phyloP scores from a whole-genome alignment of 257 asterid genomes.

The Nicotiana tomentosiformis region DNA sequence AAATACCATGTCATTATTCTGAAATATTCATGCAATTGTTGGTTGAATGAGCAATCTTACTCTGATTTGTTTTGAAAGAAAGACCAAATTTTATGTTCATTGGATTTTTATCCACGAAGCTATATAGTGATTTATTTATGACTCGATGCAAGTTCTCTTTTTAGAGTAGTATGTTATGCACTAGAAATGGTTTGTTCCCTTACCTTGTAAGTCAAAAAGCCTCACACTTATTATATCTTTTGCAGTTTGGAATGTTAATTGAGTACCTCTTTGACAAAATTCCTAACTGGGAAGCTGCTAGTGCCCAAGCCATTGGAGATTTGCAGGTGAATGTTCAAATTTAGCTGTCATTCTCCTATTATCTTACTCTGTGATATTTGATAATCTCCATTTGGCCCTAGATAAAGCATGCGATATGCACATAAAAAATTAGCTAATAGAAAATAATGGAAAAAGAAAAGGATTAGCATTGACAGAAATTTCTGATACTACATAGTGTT shows the following conservation, averaged over 20 bases:
- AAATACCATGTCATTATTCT: too few species aligned
- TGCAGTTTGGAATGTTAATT: slow-evolving; percentile 94
- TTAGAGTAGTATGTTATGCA: neutral
- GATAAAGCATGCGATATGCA: neutral
- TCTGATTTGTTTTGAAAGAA: neutral
- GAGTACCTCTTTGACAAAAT: slow-evolving; percentile 66
- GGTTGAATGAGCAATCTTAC: too few species aligned
- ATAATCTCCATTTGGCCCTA: neutral
- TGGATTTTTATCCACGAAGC: neutral
- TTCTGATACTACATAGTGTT: too few species aligned
- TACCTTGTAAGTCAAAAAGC: neutral
- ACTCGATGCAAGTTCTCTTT: neutral
- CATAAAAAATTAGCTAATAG: neutral
- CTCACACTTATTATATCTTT: slow-evolving; percentile 3
- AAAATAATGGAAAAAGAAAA: too few species aligned
- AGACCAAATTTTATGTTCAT: neutral
- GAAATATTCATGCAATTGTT: too few species aligned
- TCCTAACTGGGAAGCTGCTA: slow-evolving; percentile 58
- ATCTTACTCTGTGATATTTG: slow-evolving; percentile 5
- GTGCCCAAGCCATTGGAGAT: slow-evolving; percentile 81
- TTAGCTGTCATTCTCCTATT: neutral
- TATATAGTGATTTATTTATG: neutral
- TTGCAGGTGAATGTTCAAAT: slow-evolving; percentile 52
- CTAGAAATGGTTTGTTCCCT: neutral
- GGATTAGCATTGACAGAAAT: too few species aligned